phyloP scores from a whole-genome alignment of 768 basidiomycete species.

The Termitomyces sp. region DNA sequence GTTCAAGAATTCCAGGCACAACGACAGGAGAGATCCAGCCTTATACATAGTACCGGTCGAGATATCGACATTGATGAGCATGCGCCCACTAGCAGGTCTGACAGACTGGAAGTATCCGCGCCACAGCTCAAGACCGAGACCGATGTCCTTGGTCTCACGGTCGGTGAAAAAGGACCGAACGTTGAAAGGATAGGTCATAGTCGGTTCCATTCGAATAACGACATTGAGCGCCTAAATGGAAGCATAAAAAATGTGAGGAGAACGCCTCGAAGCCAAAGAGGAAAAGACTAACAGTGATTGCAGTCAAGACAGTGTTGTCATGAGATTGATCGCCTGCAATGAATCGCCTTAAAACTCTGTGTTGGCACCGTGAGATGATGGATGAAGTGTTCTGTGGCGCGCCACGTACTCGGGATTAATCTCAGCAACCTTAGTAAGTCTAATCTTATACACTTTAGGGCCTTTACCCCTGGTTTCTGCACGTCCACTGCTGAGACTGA shows the following conservation, averaged over 20 bases:
- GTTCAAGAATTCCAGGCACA: constrained; percentile 50
- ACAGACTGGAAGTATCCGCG: constrained; percentile 74
- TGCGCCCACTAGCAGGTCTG: constrained; percentile 54
- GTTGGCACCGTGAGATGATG: not conserved
- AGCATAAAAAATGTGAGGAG: not conserved
- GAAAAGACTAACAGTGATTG: constrained; percentile 47
- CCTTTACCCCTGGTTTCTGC: constrained; percentile 33
- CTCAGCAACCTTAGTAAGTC: constrained; percentile 50
- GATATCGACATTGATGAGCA: constrained; percentile 70
- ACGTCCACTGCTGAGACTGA: constrained; percentile 39
- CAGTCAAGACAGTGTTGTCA: constrained; percentile 62
- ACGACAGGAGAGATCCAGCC: constrained; percentile 45
- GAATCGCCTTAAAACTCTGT: constrained; percentile 56
- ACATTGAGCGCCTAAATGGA: constrained; percentile 58
- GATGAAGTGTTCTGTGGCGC: not conserved
- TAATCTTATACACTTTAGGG: constrained; percentile 67
- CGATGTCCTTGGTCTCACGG: constrained; percentile 45
- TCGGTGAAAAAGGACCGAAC: constrained; percentile 71
- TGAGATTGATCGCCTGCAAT: constrained; percentile 57
- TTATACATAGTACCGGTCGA: constrained; percentile 73
- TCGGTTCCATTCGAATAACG: constrained; percentile 68
- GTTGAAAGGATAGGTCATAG: constrained; percentile 63
- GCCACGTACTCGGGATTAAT: constrained; percentile 48
- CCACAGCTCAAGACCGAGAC: constrained; percentile 58
- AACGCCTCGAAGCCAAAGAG: not conserved